Evolutionary conservation across 257 asterid species (phyloP).

Genomic region (Ehretia macrophylla): DNA sequence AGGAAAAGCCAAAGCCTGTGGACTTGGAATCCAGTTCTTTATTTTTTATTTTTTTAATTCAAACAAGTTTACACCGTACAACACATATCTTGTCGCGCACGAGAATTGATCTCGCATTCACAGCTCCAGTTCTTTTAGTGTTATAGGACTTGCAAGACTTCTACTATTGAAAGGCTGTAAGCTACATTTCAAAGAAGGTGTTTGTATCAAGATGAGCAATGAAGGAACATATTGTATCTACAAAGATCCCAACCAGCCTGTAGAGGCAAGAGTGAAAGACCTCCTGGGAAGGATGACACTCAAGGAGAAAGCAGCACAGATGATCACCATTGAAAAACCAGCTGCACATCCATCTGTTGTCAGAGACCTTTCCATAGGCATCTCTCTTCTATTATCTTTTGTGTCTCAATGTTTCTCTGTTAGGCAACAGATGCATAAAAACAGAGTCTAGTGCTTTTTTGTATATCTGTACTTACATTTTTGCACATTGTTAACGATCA

Average conservation of each 20-base stretch:
- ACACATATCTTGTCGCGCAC: no score
- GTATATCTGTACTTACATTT: neutral
- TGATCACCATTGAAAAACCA: neutral
- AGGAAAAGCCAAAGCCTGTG: no score
- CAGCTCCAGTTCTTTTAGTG: no score
- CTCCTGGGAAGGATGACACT: constrained; percentile 69
- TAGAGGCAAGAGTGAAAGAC: constrained; percentile 57
- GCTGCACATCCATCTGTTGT: constrained; percentile 54
- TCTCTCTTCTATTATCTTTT: neutral
- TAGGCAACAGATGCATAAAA: neutral
- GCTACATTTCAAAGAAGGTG: neutral
- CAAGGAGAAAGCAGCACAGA: constrained; percentile 43
- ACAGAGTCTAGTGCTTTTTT: neutral
- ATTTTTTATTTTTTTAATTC: no score
- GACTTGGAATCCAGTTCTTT: no score
- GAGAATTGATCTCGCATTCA: no score
- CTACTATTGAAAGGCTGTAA: no score
- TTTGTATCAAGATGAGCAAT: neutral
- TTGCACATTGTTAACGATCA: neutral
- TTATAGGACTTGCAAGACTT: no score
- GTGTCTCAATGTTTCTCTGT: neutral
- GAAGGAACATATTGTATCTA: constrained; percentile 29
- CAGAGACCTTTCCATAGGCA: constrained; percentile 52
- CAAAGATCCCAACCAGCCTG: constrained; percentile 45
- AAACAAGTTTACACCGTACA: no score